Evolutionary conservation across 257 asterid genomes (phyloP).

Genomic region (Prunella vulgaris): DNA sequence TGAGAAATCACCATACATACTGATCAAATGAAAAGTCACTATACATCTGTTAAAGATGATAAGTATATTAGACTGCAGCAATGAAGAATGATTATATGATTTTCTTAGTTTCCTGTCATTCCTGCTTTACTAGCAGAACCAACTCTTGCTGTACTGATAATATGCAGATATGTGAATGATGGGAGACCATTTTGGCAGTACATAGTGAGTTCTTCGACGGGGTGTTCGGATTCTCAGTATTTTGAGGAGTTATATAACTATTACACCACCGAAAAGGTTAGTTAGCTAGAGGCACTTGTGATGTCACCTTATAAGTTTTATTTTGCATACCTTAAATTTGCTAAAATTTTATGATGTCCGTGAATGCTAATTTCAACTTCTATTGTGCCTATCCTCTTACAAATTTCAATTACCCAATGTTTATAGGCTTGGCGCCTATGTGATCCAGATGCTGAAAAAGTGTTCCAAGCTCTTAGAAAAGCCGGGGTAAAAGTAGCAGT

Average conservation of each 20-base stretch:
- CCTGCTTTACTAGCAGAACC: conserved; percentile 3
- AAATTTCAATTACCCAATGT: neutral
- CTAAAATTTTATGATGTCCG: neutral
- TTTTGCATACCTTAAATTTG: neutral
- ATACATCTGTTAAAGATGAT: neutral
- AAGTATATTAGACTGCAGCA: too few species aligned
- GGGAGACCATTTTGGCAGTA: conserved; percentile 98
- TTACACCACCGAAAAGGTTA: conserved; percentile 85
- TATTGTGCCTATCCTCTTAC: neutral
- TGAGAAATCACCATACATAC: too few species aligned
- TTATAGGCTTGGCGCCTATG: conserved; percentile 94
- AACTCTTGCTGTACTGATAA: neutral
- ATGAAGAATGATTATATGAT: neutral
- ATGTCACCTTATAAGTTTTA: neutral
- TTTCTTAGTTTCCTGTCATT: neutral
- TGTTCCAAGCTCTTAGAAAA: conserved; percentile 66
- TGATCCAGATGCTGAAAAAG: conserved; percentile 88
- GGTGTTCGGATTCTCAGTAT: conserved; percentile 89
- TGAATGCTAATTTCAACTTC: conserved; percentile 6
- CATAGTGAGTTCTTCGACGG: conserved; percentile 93
- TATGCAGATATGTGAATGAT: conserved; percentile 75
- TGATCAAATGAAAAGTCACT: too few species aligned
- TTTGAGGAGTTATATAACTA: conserved; percentile 91
- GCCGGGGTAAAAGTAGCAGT: conserved; percentile 83
- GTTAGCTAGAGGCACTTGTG: neutral